phyloP scores from a whole-genome alignment of 345 rosid species.

The Trapa incisa region DNA sequence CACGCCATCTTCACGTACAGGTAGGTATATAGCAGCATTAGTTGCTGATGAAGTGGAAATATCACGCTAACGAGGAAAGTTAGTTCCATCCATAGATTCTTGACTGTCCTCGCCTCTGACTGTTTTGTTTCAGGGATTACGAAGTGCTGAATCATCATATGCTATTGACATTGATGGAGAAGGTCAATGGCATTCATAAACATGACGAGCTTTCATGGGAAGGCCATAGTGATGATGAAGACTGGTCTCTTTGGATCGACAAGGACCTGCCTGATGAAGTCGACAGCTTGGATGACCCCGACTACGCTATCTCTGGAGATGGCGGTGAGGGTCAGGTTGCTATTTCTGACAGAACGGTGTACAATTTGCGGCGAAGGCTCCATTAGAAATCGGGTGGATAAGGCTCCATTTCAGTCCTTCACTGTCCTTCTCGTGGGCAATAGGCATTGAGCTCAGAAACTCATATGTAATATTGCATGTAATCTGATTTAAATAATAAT shows the following conservation, averaged over 20 bases:
- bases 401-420: too few species aligned
- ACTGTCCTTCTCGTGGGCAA: too few species aligned
- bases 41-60: too few species aligned
- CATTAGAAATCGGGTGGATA: not conserved
- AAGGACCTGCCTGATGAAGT: constrained; percentile 49
- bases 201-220: constrained; percentile 26
- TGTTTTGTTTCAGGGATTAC: too few species aligned
- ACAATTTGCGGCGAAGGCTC: not conserved
- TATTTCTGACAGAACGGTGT: not conserved
- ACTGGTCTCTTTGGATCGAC: constrained; percentile 59
- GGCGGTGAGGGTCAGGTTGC: constrained; percentile 17
- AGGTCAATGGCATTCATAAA: constrained; percentile 6
- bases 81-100: too few species aligned
- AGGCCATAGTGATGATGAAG: constrained; percentile 18
- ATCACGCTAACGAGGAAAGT: too few species aligned
- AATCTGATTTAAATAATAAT: too few species aligned
- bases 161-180: constrained; percentile 20
- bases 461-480: too few species aligned
- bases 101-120: too few species aligned
- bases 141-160: too few species aligned
- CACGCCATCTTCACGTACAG: too few species aligned
- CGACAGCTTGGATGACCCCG: constrained; percentile 39
- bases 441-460: too few species aligned
- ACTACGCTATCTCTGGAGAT: constrained; percentile 31
- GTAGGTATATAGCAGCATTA: not conserved